phyloP scores from a whole-genome alignment of 1,139 yeast genomes.

The Geotrichum carabidarum region DNA sequence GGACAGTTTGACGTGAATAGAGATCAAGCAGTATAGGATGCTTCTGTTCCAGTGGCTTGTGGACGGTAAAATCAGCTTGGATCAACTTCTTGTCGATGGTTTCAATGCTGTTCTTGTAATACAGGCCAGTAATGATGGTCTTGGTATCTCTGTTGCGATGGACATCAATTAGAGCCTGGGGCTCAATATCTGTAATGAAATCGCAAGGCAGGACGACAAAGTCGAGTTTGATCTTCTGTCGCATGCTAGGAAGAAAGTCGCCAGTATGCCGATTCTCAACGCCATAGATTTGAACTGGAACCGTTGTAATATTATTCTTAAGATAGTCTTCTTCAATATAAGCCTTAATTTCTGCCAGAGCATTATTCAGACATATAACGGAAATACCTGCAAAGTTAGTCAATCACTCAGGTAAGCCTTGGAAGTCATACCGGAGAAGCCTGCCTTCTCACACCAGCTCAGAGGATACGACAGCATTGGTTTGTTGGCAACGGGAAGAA shows the following conservation, averaged over 20 bases:
- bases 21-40: slow-evolving; percentile 59
- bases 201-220: slow-evolving; percentile 89
- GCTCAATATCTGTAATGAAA: slow-evolving; percentile 85
- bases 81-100: slow-evolving; percentile 72
- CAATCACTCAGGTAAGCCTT: not conserved
- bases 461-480: slow-evolving; percentile 88
- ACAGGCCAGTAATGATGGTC: slow-evolving; percentile 56
- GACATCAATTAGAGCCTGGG: slow-evolving; percentile 79
- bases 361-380: slow-evolving; percentile 15
- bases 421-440: slow-evolving; percentile 26
- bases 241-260: slow-evolving; percentile 52
- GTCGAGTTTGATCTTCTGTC: slow-evolving; percentile 44
- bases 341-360: slow-evolving; percentile 25
- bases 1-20: slow-evolving; percentile 61
- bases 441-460: slow-evolving; percentile 87
- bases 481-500: slow-evolving; percentile 81
- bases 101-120: slow-evolving; percentile 67
- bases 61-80: slow-evolving; percentile 54
- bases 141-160: slow-evolving; percentile 63
- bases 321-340: slow-evolving; percentile 35
- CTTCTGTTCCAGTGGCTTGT: slow-evolving; percentile 42
- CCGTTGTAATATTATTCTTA: slow-evolving; percentile 24
- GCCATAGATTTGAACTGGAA: slow-evolving; percentile 17
- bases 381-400: slow-evolving; percentile 9
- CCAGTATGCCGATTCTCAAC: slow-evolving; percentile 49